Evolutionary conservation across 176 grass and related monocot species (phyloP), one percentile per base, ranked within the genome.

Genomic region (Tillandsia fasciculata): DNA sequence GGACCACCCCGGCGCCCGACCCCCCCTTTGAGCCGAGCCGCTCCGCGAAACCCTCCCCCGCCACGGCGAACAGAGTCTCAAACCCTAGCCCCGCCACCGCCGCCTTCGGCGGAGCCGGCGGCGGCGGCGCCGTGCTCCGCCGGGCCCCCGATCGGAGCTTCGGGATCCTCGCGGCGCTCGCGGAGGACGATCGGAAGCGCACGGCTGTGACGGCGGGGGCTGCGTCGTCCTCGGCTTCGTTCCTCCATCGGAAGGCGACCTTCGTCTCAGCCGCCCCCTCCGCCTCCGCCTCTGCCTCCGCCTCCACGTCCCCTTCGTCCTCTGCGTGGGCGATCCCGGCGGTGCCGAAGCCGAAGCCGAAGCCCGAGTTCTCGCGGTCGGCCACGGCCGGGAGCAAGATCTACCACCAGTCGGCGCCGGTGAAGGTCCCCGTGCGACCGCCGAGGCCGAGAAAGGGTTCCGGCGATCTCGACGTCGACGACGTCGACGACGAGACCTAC

Each of bases 101-200:
- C 0, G 58, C 65, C 52, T 70, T 48, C 64, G 69, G 50, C 24
- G 65, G 50, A 26, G 76, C 71, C 64, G 5, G 68, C 51, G 11
- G 50, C 65, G 2, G 22, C 79, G 10, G 72, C 68, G 64, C 9
- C 65, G 42, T 83, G 76, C 63, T 64, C 71, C 42, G 74, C 78
- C 22, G 12, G 70, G 61, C 53, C 67, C 23, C 80, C 10, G 67
- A 24, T 50, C 65, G 65, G 12, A 42, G 15, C 65, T 67, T 67
- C 65, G 65, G 65, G 28, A 48, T 67, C 26, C 65, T 67, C 29
- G 29, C 65, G 15, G 65, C 65, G 11, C 65, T 67, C 13, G 1
- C 65, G 13, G 65, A 67, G 4, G 33, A 67, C 12, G 65, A 63
- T 24, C 18, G 24, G 17, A 63, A 63, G 58, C 65, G 26, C 28